Evolutionary conservation across 1,284 basidiomycete species (phyloP).

Genomic region (Fistulinella cinereoalba): DNA sequence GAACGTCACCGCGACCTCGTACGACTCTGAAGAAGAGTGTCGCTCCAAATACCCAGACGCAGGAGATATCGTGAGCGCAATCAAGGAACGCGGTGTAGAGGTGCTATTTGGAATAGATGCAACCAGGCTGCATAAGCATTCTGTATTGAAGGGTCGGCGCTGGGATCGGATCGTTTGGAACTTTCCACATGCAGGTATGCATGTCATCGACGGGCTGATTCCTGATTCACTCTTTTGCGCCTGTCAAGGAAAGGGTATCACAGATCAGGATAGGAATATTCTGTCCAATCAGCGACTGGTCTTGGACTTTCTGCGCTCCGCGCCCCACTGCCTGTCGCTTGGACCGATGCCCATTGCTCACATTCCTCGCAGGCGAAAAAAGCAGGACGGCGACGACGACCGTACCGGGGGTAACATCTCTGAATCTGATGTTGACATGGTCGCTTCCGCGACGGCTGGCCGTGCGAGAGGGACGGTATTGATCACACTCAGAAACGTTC

Average conservation of each 20-base stretch:
- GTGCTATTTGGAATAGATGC: conserved; percentile 88
- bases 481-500: conserved; percentile 82
- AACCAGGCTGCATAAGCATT: conserved; percentile 64
- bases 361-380: conserved; percentile 44
- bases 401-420: conserved; percentile 25
- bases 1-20: conserved; percentile 84
- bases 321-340: conserved; percentile 57
- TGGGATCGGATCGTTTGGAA: conserved; percentile 92
- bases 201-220: background rate
- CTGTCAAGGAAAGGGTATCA: conserved; percentile 80
- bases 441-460: conserved; percentile 6
- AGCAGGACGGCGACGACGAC: conserved; percentile 44
- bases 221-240: conserved; percentile 6
- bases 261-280: conserved; percentile 94
- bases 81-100: conserved; percentile 62
- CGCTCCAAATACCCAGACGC: conserved; percentile 87
- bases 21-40: conserved; percentile 78
- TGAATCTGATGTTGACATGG: conserved; percentile 26
- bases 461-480: conserved; percentile 64
- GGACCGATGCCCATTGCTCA: conserved; percentile 54
- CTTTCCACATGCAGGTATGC: conserved; percentile 89
- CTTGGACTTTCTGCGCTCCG: conserved; percentile 80
- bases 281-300: conserved; percentile 89
- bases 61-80: conserved; percentile 51
- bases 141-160: conserved; percentile 51